Conservation (phyloP, 2,329 filamentous ascomycete species). For the Aureobasidium zeae region DNA sequence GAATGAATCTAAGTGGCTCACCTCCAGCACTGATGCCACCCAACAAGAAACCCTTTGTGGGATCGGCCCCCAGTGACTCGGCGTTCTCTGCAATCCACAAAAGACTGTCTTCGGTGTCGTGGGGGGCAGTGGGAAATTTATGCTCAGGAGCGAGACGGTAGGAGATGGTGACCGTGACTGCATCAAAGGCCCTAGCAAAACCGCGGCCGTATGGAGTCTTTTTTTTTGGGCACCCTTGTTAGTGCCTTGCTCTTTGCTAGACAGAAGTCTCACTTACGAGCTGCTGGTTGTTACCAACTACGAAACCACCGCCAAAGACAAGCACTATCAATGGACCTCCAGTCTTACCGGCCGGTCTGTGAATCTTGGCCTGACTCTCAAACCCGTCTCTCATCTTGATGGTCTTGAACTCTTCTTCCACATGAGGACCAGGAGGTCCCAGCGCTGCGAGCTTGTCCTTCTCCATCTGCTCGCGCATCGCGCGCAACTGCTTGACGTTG, state of each 20-base stretch:
- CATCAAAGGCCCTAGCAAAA: slow-evolving; percentile 26
- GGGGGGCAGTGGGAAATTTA: slow-evolving; percentile 36
- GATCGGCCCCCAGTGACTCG: slow-evolving; percentile 32
- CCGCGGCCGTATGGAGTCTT: slow-evolving; percentile 20
- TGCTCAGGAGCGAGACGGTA: slow-evolving; percentile 41
- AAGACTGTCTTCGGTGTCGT: slow-evolving; percentile 40
- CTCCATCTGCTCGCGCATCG: slow-evolving; percentile 13
- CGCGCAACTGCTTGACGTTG: slow-evolving; percentile 11
- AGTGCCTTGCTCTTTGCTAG: no score
- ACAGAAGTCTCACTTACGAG: no score
- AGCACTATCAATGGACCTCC: slow-evolving; percentile 24
- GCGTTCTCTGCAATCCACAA: slow-evolving; percentile 39
- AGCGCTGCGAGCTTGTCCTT: slow-evolving; percentile 3
- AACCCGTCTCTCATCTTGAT: slow-evolving; percentile 29
- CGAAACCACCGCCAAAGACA: slow-evolving; percentile 24
- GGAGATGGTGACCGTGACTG: slow-evolving; percentile 35
- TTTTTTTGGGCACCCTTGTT: no score
- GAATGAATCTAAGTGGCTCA: no score
- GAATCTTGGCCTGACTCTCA: slow-evolving; percentile 28
- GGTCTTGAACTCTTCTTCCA: slow-evolving; percentile 18
- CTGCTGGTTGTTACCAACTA: slow-evolving; percentile 23
- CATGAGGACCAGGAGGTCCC: slow-evolving; percentile 10
- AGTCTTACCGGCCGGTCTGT: slow-evolving; percentile 20
- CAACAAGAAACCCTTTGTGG: slow-evolving; percentile 39
- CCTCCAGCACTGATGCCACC: slow-evolving; percentile 42